Conservation (phyloP, 192 early-diverging fungal species). For the Geranomyces variabilis region DNA sequence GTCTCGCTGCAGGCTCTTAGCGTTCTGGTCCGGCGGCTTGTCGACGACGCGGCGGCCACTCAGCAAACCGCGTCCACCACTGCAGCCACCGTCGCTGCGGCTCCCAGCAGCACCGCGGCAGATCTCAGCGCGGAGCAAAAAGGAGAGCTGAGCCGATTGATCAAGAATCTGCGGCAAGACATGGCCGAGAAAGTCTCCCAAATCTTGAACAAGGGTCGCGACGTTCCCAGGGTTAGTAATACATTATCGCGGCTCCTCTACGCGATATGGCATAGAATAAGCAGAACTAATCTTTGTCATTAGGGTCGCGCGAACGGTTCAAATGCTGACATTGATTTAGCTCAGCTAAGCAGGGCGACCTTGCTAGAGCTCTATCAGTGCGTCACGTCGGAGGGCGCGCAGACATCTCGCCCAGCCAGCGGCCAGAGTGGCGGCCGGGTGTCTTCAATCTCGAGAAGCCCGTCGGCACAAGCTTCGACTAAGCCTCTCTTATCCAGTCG, state of each 20-base stretch:
- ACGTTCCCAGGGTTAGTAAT: neutral
- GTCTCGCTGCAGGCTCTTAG: constrained; percentile 20
- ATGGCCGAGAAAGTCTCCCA: neutral
- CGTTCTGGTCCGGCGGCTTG: constrained; percentile 21
- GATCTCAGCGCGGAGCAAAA: neutral
- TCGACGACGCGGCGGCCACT: neutral
- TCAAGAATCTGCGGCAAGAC: constrained; percentile 1
- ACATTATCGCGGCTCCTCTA: too few relatives aligned
- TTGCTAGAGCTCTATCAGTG: neutral
- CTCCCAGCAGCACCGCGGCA: neutral
- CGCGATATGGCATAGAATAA: too few relatives aligned
- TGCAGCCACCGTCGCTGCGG: neutral
- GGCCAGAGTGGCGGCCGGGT: neutral
- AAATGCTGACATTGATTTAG: neutral
- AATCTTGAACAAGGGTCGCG: neutral
- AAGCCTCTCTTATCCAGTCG: neutral
- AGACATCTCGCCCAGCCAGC: neutral
- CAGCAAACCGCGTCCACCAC: neutral
- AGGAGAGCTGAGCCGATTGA: neutral
- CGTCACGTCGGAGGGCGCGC: neutral
- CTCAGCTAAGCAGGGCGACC: neutral
- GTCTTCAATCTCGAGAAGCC: too few relatives aligned
- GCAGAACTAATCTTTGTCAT: too few relatives aligned
- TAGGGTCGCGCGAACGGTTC: neutral
- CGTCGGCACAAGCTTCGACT: too few relatives aligned